Evolutionary conservation across 768 basidiomycete genomes (phyloP), one percentile per base, ranked within the genome.

Genomic region (Epithele typhae): DNA sequence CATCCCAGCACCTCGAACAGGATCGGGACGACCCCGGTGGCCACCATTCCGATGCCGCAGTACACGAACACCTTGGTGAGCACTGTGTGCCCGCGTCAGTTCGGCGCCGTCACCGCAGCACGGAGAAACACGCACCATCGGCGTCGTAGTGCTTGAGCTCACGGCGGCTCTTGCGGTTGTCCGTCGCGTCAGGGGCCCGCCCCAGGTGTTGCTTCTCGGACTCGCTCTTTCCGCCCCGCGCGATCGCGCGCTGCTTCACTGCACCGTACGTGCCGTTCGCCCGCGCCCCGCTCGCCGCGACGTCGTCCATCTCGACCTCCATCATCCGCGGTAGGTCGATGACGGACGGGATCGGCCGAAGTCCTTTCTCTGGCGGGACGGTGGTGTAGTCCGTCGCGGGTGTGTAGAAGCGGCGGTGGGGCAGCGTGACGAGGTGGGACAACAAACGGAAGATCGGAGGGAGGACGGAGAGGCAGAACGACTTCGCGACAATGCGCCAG

Each of bases 11-110:
- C 42, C 54, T 85, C 80, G 55, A 89, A 92, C 56, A 79, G 62
- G 11, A 83, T 66, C 0, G 91, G 91, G 25, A 84, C 68, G 0
- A 70, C 64, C 53, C 85, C 81, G 12, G 69, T 64, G 2, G 83
- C 78, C 10, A 93, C 59, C 11, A 86, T 64, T 0, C 78, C 91
- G 49, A 98, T 95, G 0, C 94, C 93, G 41, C 78, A 75, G 61
- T 97, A 95, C 4, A 94, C 92, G 36, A 91, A 80, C 11, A 93
- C 82, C 69, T 93, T 94, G 22, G 92, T 93, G 51, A 93, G 65
- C 7, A 93, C 91, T 92, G 53, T n/a, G 17, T 14, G 8, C 27
- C 27, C 27, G 14, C 8, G 27, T 30, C 27, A 14, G 7, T 14
- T 30, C 27, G 14, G 27, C 27, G 27, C 14, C 27, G 14, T 7